Evolutionary conservation across 2,329 filamentous ascomycete genomes (phyloP), one percentile per base, ranked within the genome.

Genomic region (Cladosporium sp.): DNA sequence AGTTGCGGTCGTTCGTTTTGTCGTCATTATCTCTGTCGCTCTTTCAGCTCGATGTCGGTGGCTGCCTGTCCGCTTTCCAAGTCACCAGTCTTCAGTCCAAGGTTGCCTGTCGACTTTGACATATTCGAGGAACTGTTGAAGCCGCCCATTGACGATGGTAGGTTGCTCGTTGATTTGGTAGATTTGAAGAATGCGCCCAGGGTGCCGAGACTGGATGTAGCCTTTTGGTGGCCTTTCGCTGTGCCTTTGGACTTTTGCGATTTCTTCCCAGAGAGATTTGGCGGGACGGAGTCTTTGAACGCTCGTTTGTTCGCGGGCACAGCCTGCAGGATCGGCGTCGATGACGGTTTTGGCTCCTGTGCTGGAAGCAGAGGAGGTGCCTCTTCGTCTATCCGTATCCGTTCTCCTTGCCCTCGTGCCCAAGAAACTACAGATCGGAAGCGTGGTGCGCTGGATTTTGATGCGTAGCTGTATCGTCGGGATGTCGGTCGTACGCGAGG

Each of bases 401-500:
- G 69, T 30, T 59, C 59, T 46, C 48, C 60, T 21, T 68, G 67
- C 14, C 63, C 62, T 36, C 59, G 61, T 3, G 65, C 68, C 69
- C 69, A 70, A 8, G 63, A 67, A 14, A 53, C 63, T 25, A 70
- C 65, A 1, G 56, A 62, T n/a, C 67, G 66, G 26, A 69, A 67
- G 60, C 66, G 63, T 16, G 67, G 49, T 23, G 63, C 51, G 51
- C 64, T 68, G 54, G 39, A 36, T 26, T 46, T 57, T 28, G 64
- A 66, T 1, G 61, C 58, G 18, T 68, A 56, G 5, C 68, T 70
- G 26, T 62, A 64, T 34, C 62, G 66, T n/a, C 61, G 25, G n/a
- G 60, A 67, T 16, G 49, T 51, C 13, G 61, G 58, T 39, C 60
- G 56, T 7, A 72, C 57, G 13, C 71, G 68, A 30, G 72, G 72